phyloP scores from a whole-genome alignment of 1,139 yeast species.

The Eremothecium cymbalariae region DNA sequence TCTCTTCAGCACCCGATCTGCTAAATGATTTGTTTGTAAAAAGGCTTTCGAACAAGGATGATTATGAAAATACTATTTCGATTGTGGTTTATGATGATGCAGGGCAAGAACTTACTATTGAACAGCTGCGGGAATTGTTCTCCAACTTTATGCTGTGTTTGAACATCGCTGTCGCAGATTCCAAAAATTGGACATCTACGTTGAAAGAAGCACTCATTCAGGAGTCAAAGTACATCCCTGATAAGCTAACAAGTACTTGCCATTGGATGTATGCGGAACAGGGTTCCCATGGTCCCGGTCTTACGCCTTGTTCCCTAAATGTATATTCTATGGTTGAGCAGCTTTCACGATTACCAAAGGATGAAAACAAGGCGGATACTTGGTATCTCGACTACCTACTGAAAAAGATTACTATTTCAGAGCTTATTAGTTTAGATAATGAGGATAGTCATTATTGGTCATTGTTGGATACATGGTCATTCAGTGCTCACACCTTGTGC shows the following conservation, averaged over 20 bases:
- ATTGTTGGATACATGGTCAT: conserved; percentile 25
- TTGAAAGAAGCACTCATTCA: background rate
- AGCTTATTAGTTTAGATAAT: conserved; percentile 4
- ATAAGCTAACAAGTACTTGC: conserved; percentile 7
- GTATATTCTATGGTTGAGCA: conserved; percentile 13
- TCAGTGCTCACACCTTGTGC: conserved; percentile 24
- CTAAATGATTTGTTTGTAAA: conserved; percentile 4
- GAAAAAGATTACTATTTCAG: conserved; percentile 1
- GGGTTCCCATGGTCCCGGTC: background rate
- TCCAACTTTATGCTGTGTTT: conserved; percentile 9
- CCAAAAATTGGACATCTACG: conserved; percentile 2
- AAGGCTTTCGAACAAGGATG: conserved; percentile 2
- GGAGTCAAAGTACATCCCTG: background rate
- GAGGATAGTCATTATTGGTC: conserved; percentile 16
- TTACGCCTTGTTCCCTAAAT: conserved; percentile 10
- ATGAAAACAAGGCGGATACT: background rate
- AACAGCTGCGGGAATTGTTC: conserved; percentile 5
- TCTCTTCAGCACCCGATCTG: conserved; percentile 4
- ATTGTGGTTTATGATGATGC: conserved; percentile 4
- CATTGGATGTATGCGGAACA: conserved; percentile 12
- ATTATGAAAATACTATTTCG: conserved; percentile 8
- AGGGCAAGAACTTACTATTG: conserved; percentile 3
- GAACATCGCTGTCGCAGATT: conserved; percentile 9
- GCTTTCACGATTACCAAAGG: conserved; percentile 6
- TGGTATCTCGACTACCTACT: background rate